Conservation (phyloP, 768 basidiomycete genomes). For the Hysterangium stoloniferum region DNA sequence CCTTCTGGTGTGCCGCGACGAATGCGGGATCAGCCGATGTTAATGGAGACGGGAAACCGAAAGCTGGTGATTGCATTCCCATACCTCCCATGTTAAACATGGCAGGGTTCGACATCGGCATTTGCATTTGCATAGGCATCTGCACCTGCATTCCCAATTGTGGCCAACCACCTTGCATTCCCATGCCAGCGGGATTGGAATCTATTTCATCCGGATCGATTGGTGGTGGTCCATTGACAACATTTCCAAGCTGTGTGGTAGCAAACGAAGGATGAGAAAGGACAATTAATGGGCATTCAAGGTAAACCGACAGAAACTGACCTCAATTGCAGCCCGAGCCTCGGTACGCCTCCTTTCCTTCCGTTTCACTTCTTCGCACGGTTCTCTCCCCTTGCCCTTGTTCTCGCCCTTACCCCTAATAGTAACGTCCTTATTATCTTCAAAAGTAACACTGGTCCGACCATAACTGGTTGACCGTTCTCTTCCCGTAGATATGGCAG, state of each 20-base stretch:
- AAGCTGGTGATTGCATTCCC: constrained; percentile 27
- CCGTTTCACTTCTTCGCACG: constrained; percentile 45
- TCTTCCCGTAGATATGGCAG: background rate
- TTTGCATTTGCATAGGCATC: constrained; percentile 34
- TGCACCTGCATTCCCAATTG: constrained; percentile 25
- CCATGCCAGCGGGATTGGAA: constrained; percentile 15
- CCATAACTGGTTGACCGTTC: constrained; percentile 24
- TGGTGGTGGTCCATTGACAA: constrained; percentile 72
- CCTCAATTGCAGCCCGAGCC: constrained; percentile 85
- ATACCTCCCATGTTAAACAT: constrained; percentile 18
- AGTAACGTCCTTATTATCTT: constrained; percentile 31
- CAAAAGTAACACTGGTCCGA: constrained; percentile 63
- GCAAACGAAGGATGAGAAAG: constrained; percentile 7
- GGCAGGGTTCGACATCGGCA: constrained; percentile 34
- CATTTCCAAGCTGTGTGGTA: constrained; percentile 65
- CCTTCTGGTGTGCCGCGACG: constrained; percentile 77
- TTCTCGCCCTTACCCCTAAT: constrained; percentile 4
- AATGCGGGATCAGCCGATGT: constrained; percentile 48
- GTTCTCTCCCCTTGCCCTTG: constrained; percentile 2
- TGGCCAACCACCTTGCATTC: constrained; percentile 18
- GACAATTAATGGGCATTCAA: constrained; percentile 9
- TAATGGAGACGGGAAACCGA: constrained; percentile 21
- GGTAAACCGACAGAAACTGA: constrained; percentile 28
- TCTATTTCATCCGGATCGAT: constrained; percentile 37
- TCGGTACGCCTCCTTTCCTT: constrained; percentile 71